Conservation (phyloP, 1,284 basidiomycete species). For the Microbotryomycetes sp. region DNA sequence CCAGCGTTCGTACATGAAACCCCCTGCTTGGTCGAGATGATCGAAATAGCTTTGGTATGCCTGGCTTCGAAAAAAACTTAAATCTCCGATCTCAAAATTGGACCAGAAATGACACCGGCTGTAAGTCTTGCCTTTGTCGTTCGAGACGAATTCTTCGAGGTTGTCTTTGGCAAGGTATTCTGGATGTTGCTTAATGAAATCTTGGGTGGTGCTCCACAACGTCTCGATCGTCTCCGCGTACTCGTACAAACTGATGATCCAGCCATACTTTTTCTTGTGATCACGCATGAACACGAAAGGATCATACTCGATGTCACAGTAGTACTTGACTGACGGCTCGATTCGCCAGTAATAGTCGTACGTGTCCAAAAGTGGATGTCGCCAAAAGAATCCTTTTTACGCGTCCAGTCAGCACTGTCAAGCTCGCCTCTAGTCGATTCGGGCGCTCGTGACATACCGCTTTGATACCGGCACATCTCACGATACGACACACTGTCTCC, state of each 20-base stretch:
- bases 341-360: conserved; percentile 87
- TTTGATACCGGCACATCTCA: conserved; percentile 62
- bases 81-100: conserved; percentile 55
- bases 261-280: conserved; percentile 49
- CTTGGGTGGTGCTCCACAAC: conserved; percentile 54
- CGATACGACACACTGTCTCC: conserved; percentile 69
- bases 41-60: conserved; percentile 68
- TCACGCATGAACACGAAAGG: conserved; percentile 33
- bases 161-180: conserved; percentile 64
- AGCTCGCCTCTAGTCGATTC: too few species aligned
- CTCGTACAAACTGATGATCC: conserved; percentile 69
- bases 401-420: conserved; percentile 1
- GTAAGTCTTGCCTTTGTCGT: conserved; percentile 61
- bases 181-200: conserved; percentile 62
- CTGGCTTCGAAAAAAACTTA: conserved; percentile 69
- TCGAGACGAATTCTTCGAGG: conserved; percentile 65
- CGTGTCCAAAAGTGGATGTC: conserved; percentile 19
- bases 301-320: conserved; percentile 38
- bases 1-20: conserved; percentile 60
- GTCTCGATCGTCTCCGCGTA: conserved; percentile 71
- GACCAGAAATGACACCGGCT: conserved; percentile 58
- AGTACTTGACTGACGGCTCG: conserved; percentile 43
- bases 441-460: conserved; percentile 45
- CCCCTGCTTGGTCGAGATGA: conserved; percentile 66
- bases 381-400: conserved; percentile 16